A percentile compares a stretch with the other conserved stretches of the same genome.
These are phyloP conservation scores for Pyrenophora graminea DNA, from an alignment of 2,329 filamentous ascomycete species.

Conservation along the genomic window DNA sequence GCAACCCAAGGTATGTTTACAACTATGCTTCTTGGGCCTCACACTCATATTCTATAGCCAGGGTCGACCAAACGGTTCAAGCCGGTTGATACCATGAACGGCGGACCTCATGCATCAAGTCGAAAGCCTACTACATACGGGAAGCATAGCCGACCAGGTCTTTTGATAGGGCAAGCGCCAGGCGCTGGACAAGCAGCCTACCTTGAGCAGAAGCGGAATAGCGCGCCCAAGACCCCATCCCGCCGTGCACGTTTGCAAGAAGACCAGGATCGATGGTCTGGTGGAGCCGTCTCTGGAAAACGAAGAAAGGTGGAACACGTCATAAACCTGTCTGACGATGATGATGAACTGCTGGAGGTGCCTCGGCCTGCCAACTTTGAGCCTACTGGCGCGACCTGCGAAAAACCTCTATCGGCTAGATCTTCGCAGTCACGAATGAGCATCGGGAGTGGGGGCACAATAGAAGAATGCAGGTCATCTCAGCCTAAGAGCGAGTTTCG, in stretches of 20 bases:
- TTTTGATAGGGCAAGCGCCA: constrained; percentile 11
- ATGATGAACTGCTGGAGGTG: constrained; percentile 4
- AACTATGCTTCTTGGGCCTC: not conserved
- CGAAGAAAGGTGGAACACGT: constrained; percentile 26
- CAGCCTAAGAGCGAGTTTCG: constrained; percentile 25
- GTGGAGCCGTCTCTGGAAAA: constrained; percentile 14
- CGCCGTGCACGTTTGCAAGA: not conserved
- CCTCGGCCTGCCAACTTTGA: not conserved
- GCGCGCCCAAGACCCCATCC: not conserved
- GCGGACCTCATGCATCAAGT: not conserved
- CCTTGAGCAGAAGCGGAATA: constrained; percentile 1
- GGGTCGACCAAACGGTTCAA: constrained; percentile 13
- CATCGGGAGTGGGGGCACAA: constrained; percentile 16
- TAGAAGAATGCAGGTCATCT: not conserved
- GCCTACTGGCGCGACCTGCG: not conserved
- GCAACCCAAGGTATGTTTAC: constrained; percentile 9
- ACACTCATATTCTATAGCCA: constrained; percentile 21
- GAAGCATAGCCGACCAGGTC: constrained; percentile 6
- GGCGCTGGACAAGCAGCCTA: constrained; percentile 14
- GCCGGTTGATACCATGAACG: constrained; percentile 20
- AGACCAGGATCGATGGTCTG: not conserved
- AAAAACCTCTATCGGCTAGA: not conserved
- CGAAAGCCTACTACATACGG: constrained; percentile 20
- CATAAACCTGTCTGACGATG: constrained; percentile 19
- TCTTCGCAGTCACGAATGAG: constrained; percentile 22